Base-by-base conservation (phyloP, 2,329 filamentous ascomycete genomes). In the Escovopsis sp. region DNA sequence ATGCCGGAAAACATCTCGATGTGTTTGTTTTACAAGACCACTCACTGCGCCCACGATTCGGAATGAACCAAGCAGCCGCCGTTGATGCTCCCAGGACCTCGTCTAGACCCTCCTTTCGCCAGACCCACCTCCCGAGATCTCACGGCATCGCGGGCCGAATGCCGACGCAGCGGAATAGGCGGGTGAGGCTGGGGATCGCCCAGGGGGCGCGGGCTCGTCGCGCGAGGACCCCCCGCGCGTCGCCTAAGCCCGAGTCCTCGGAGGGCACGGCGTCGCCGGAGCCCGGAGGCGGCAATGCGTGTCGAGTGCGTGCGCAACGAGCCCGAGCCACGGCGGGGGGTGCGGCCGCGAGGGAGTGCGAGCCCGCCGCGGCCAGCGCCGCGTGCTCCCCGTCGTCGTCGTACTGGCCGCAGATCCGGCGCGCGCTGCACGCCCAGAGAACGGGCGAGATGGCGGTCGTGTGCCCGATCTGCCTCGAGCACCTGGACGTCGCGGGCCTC, bases 381-480 rank as follows among this genome's bases (percentile, higher is more conserved):
- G 23, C 23, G 23, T 23, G 23, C 23, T 23, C 23, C 4, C 6
- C 23, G 23, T 23, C 23, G 23, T 23, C 8, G 15, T 37, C 35
- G 18, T 37, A 19, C 23, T 37, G 35, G 35, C 35, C 35, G 18
- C 35, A 23, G 35, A 37, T 37, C n/a, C 35, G 35, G 18, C 18
- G 35, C 12, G 35, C n/a, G 10, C 4, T 23, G 5, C n/a, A 37
- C 9, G 23, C 35, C 15, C 12, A 18, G 35, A 5, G 8, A 3
- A 11, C 18, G 35, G 35, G 23, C 15, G 18, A 23, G 35, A 23
- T 37, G 10, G 35, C 35, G 18, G 35, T 37, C 15, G 15, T 37
- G 4, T 54, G 52, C 11, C 46, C 49, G 11, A 47, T 54, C 26
- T 54, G 52, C 7, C 9, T 43, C 4, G 44, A 54, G 0, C n/a